Evolutionary conservation across 106 monocot genomes (phyloP), one percentile per base, ranked within the genome.

Genomic region (Allium sativum): DNA sequence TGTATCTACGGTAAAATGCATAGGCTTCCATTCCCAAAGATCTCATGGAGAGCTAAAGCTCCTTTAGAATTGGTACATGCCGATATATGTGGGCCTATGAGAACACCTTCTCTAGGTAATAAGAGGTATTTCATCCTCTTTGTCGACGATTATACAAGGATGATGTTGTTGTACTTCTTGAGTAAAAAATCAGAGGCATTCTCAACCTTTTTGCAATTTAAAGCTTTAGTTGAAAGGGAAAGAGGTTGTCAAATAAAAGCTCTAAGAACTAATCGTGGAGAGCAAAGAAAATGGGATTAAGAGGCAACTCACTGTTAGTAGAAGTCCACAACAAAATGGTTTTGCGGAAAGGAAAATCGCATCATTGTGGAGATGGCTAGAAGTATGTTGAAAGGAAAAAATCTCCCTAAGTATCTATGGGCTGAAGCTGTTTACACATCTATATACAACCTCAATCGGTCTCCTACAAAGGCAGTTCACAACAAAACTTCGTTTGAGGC

Each of bases 1-100:
- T 53, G 65, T 16, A 65, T 65, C 1, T 55, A 55, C 20, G n/a
- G 40, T 42, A 66, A 66, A 43, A 66, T 66, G 54, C 54, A 66
- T 44, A n/a, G 43, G 45, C 9, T 43, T n/a, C 55, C 66, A 31
- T 66, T 66, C 44, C 13, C 52, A 42, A 66, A 54, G 31, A 17
- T 54, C 18, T 42, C 68, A 42, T 58, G 21, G 16, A 53, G 55
- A 44, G 66, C 66, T 9, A 18, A 42, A n/a, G 18, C 53, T 12
- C 55, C 31, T 8, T 14, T 67, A 16, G 44, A 67, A 46, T 42
- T 67, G 16, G 55, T 44, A 14, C 55, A 44, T 56, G 53, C 55
- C 12, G 10, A 67, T 67, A 17, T 67, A 18, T 67, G 66, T 45
- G 66, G 66, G 3, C 66, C 55, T 18, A 67, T 45, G 7, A 40